Evolutionary conservation across 768 basidiomycete species (phyloP).

Genomic region (Kockovaella imperatae): DNA sequence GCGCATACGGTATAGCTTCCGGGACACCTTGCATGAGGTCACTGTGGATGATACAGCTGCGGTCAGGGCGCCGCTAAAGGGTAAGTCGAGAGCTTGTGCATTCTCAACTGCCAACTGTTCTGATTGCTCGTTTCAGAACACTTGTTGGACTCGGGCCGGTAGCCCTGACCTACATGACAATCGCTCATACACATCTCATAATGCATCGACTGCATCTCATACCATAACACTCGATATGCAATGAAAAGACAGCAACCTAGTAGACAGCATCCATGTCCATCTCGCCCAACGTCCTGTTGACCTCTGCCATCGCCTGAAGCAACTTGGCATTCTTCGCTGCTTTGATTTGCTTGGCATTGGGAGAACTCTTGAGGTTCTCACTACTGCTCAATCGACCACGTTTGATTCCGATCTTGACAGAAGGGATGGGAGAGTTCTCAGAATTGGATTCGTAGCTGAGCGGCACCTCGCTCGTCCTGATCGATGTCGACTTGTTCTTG

Average conservation of each 20-base stretch:
- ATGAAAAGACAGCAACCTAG: too few species aligned
- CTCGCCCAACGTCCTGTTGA: slow-evolving; percentile 18
- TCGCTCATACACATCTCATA: too few species aligned
- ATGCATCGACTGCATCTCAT: too few species aligned
- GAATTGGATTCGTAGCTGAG: neutral
- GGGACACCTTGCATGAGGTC: slow-evolving; percentile 64
- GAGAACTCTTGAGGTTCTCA: neutral
- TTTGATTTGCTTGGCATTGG: slow-evolving; percentile 13
- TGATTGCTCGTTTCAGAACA: too few species aligned
- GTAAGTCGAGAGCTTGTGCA: slow-evolving; percentile 23
- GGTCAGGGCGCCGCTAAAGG: slow-evolving; percentile 46
- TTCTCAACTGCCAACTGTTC: too few species aligned
- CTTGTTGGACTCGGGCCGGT: too few species aligned
- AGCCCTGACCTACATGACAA: too few species aligned
- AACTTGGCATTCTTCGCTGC: slow-evolving; percentile 24
- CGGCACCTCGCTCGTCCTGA: neutral
- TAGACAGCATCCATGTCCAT: too few species aligned
- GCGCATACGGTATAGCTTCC: slow-evolving; percentile 68
- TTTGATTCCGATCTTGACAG: neutral
- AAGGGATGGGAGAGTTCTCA: neutral
- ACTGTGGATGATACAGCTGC: slow-evolving; percentile 62
- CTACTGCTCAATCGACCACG: neutral
- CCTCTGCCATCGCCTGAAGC: slow-evolving; percentile 17
- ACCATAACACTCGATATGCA: too few species aligned
- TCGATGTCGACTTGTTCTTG: too few species aligned